Percentiles rank a stretch among this genome's conserved stretches.
These are phyloP conservation scores for Xylariaceae sp. DNA, from an alignment of 2,329 filamentous ascomycete species.

Conservation along the genomic window DNA sequence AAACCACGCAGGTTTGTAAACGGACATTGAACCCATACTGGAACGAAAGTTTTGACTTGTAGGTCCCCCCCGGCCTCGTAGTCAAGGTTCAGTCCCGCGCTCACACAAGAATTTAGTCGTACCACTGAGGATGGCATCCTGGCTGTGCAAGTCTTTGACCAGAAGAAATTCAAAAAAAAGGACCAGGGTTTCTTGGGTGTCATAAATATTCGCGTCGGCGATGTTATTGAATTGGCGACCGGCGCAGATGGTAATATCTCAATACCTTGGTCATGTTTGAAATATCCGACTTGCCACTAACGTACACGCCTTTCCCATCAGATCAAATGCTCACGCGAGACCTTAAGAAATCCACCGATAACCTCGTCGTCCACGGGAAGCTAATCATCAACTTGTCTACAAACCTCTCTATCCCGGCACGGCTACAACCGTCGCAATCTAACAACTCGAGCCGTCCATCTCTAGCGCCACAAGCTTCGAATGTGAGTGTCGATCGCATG, in stretches of 20 bases:
- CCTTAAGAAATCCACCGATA: conserved; percentile 96
- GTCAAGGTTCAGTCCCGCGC: conserved; percentile 20
- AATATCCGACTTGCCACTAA: conserved; percentile 26
- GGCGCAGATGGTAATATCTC: conserved; percentile 72
- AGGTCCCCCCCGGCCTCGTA: conserved; percentile 35
- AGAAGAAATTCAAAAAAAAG: conserved; percentile 99
- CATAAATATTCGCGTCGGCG: conserved; percentile 93
- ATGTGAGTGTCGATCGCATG: conserved; percentile 38
- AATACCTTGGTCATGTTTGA: conserved; percentile 24
- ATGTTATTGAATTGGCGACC: conserved; percentile 83
- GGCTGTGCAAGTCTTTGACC: conserved; percentile 97
- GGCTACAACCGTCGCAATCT: conserved; percentile 34
- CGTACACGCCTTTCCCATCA: conserved; percentile 38
- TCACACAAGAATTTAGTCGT: conserved; percentile 49
- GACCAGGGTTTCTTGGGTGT: conserved; percentile 97
- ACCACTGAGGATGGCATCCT: conserved; percentile 94
- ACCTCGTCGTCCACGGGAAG: conserved; percentile 95
- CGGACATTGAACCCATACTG: conserved; percentile 99
- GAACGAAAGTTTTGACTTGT: conserved; percentile 99
- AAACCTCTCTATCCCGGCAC: conserved; percentile 69
- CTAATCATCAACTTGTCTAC: conserved; percentile 95
- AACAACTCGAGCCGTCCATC: conserved; percentile 43
- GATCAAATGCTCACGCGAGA: conserved; percentile 98
- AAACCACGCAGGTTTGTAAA: conserved; percentile 96
- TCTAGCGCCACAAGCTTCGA: conserved; percentile 41